Conservation (phyloP, 768 basidiomycete species). For the Russula vinacea region DNA sequence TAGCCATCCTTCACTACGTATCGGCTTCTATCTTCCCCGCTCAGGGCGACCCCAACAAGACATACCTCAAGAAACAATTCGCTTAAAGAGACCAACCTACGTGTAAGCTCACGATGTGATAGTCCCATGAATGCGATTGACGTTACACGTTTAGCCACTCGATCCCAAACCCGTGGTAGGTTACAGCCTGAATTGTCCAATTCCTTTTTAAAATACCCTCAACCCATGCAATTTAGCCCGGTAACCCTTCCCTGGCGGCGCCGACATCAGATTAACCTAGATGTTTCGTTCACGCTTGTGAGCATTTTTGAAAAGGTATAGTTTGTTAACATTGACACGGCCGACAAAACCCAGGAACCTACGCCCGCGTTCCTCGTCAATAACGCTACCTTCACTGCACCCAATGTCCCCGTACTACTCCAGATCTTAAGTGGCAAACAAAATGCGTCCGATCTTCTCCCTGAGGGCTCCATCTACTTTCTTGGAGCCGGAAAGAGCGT, state of each 20-base stretch:
- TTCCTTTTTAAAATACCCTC: not conserved
- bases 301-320: constrained; percentile 9
- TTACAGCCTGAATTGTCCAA: not conserved
- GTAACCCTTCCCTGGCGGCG: constrained; percentile 9
- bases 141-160: constrained; percentile 9
- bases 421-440: constrained; percentile 15
- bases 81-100: constrained; percentile 20
- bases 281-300: not conserved
- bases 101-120: not conserved
- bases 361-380: not conserved
- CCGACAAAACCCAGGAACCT: not conserved
- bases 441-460: constrained; percentile 4
- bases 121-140: constrained; percentile 7
- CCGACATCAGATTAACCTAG: constrained; percentile 16
- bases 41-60: constrained; percentile 9
- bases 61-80: not conserved
- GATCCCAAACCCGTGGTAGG: constrained; percentile 19
- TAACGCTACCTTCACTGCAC: not conserved
- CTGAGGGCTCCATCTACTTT: not conserved
- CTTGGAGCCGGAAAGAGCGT: constrained; percentile 4
- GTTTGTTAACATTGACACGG: not conserved
- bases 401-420: constrained; percentile 13
- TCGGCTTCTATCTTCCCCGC: not conserved
- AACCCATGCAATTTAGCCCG: constrained; percentile 10
- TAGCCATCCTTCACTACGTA: constrained; percentile 27